Percentiles rank a stretch among this genome's conserved stretches.
Evolutionary conservation across 2,329 filamentous ascomycete genomes (phyloP).

Genomic region (Fusarium transvaalense): DNA sequence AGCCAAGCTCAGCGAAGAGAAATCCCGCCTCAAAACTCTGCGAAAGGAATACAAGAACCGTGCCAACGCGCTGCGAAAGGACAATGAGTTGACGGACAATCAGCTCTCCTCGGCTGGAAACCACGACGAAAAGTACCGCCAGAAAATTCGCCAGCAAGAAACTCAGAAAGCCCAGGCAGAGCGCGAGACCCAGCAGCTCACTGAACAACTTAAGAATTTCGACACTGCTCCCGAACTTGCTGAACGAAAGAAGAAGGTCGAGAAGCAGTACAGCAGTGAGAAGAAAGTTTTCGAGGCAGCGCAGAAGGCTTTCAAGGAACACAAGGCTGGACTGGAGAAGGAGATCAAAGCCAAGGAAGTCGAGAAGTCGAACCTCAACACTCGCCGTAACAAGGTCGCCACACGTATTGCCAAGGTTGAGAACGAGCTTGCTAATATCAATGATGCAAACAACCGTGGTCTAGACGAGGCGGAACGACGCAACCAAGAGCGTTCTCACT

Average conservation of each 20-base stretch:
- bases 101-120: constrained; percentile 77
- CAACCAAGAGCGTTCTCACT: constrained; percentile 62
- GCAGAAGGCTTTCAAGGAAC: constrained; percentile 65
- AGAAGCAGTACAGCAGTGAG: constrained; percentile 66
- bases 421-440: constrained; percentile 77
- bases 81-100: constrained; percentile 76
- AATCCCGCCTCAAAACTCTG: constrained; percentile 74
- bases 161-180: constrained; percentile 77
- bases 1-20: constrained; percentile 76
- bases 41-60: constrained; percentile 81
- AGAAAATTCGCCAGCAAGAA: constrained; percentile 80
- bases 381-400: constrained; percentile 79
- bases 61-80: constrained; percentile 75
- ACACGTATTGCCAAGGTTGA: constrained; percentile 79
- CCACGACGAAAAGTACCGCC: constrained; percentile 80
- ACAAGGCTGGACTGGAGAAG: constrained; percentile 72
- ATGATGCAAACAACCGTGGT: constrained; percentile 75
- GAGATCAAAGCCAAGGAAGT: constrained; percentile 72
- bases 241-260: constrained; percentile 67
- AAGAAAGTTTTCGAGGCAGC: constrained; percentile 71
- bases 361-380: constrained; percentile 72
- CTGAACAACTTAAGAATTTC: constrained; percentile 71
- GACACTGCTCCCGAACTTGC: constrained; percentile 74
- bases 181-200: constrained; percentile 66
- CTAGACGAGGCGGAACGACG: constrained; percentile 73